phyloP scores from a whole-genome alignment of 306 rosid species.

The Fragaria vesca region DNA sequence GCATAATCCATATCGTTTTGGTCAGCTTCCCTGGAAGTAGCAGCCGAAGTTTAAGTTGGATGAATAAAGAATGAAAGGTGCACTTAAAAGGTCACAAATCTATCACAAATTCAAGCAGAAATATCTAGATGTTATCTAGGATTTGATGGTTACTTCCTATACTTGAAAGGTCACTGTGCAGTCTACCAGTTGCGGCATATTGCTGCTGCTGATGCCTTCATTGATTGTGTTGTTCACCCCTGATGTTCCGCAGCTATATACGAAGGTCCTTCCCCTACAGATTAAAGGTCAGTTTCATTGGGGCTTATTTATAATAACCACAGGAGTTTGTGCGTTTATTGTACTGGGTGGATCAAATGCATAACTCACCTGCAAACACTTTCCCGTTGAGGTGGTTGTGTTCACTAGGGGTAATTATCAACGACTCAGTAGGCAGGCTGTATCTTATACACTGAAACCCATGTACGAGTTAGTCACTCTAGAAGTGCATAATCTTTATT shows the following conservation, averaged over 20 bases:
- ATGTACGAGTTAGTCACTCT: not conserved
- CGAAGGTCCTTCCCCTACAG: not conserved
- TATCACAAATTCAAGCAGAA: not conserved
- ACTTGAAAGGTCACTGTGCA: not conserved
- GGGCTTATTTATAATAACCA: not conserved
- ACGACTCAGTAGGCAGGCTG: constrained; percentile 1
- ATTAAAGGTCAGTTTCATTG: not conserved
- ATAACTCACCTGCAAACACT: constrained; percentile 17
- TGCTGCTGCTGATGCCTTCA: not conserved
- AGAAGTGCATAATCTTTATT: not conserved
- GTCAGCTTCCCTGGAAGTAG: not conserved
- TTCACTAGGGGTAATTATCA: constrained; percentile 18
- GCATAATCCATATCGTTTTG: not conserved
- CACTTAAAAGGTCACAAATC: not conserved
- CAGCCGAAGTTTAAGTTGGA: not conserved
- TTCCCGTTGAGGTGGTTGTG: constrained; percentile 17
- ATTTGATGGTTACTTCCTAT: not conserved
- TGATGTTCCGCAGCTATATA: not conserved
- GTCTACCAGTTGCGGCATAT: not conserved
- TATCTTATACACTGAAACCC: constrained; percentile 24
- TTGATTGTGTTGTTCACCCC: not conserved
- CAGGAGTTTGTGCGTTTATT: not conserved
- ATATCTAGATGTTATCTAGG: not conserved
- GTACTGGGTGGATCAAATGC: not conserved
- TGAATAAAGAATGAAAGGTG: not conserved